These are phyloP conservation scores for Gossypium gossypioides DNA, from an alignment of 441 rosid genomes.

Conservation along the genomic window DNA sequence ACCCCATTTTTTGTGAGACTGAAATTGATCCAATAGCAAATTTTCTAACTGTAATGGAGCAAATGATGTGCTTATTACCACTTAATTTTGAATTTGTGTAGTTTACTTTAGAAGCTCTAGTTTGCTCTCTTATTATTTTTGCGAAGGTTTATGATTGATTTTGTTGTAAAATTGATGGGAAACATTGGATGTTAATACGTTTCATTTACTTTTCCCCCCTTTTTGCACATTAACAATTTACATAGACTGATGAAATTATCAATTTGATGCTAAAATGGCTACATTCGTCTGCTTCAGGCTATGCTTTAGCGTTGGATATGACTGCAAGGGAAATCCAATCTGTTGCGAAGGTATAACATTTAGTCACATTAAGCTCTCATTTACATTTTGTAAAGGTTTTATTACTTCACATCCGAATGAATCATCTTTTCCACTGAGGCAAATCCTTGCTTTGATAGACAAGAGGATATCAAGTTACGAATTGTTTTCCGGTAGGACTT, in stretches of 20 bases:
- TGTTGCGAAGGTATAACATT: slow-evolving; percentile 56
- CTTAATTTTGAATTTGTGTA: not conserved
- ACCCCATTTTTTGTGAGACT: too few species aligned
- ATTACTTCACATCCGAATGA: not conserved
- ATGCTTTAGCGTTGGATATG: slow-evolving; percentile 91
- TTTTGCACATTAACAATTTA: not conserved
- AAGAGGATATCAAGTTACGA: too few species aligned
- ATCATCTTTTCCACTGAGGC: too few species aligned
- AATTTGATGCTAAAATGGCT: not conserved
- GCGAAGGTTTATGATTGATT: not conserved
- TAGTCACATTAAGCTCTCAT: not conserved
- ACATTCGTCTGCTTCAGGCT: slow-evolving; percentile 35
- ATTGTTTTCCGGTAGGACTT: too few species aligned
- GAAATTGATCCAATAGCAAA: too few species aligned
- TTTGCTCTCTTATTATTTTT: not conserved
- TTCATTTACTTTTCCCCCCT: too few species aligned
- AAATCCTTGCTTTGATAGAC: too few species aligned
- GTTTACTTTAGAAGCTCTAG: not conserved
- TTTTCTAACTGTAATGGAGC: too few species aligned
- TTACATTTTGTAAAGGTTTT: not conserved
- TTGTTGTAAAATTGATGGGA: not conserved
- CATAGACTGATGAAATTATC: not conserved
- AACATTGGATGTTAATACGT: not conserved
- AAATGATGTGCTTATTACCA: not conserved
- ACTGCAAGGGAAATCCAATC: slow-evolving; percentile 89